phyloP scores from a whole-genome alignment of 306 rosid genomes.

The Lupinus albus region DNA sequence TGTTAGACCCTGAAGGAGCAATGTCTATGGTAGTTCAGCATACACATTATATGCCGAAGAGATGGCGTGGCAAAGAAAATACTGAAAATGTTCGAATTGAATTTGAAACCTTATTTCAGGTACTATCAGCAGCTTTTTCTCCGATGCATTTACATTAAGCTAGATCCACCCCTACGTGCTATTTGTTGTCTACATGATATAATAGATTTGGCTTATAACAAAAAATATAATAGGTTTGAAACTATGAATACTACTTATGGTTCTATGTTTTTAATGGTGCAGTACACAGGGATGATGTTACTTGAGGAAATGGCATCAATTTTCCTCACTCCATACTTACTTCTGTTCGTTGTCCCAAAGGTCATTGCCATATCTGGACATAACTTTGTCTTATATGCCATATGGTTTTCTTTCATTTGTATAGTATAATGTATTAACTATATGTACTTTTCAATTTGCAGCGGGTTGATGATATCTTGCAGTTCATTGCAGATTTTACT shows the following conservation, averaged over 20 bases:
- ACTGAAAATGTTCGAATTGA: constrained; percentile 61
- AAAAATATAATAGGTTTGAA: no score
- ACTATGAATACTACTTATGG: constrained; percentile 25
- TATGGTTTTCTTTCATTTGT: not conserved
- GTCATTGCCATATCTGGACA: constrained; percentile 45
- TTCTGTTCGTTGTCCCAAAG: constrained; percentile 80
- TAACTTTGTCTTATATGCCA: constrained; percentile 13
- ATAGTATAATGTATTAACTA: constrained; percentile 28
- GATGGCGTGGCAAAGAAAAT: constrained; percentile 92
- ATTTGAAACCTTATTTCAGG: constrained; percentile 94
- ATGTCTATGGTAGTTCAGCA: constrained; percentile 86
- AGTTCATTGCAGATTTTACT: constrained; percentile 81
- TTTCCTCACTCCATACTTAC: constrained; percentile 92
- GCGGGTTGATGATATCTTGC: constrained; percentile 90
- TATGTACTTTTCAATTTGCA: constrained; percentile 48
- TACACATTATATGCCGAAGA: constrained; percentile 95
- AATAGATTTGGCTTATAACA: not conserved
- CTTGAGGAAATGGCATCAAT: constrained; percentile 98
- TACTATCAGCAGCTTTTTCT: constrained; percentile 14
- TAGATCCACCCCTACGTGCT: not conserved
- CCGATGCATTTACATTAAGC: not conserved
- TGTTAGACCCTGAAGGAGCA: constrained; percentile 80
- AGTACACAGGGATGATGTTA: constrained; percentile 95
- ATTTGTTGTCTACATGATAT: not conserved
- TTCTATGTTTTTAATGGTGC: constrained; percentile 40